Conservation (phyloP, 768 basidiomycete species). For the Gymnopilus dilepis region DNA sequence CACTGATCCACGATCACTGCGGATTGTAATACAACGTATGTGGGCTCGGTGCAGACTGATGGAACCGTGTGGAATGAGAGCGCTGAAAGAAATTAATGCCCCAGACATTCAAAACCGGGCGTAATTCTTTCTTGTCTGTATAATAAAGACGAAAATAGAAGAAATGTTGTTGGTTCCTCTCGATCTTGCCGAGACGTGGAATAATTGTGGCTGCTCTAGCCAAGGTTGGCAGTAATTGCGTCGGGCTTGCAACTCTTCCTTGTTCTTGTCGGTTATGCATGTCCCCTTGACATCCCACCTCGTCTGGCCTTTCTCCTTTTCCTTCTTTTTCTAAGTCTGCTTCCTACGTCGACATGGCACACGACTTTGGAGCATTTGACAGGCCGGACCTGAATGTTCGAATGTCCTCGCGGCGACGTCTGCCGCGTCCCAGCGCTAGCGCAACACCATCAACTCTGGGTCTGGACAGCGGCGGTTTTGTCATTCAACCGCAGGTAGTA, state of each 20-base stretch:
- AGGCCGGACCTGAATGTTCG: conserved; percentile 31
- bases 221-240: conserved; percentile 15
- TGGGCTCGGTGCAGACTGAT: conserved; percentile 3
- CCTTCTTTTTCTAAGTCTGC: conserved; percentile 3
- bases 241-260: conserved; percentile 9
- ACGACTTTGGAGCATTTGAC: conserved; percentile 25
- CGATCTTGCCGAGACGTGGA: conserved; percentile 23
- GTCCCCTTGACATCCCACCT: not conserved
- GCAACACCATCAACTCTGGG: conserved; percentile 21
- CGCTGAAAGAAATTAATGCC: not conserved
- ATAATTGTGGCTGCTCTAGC: conserved; percentile 17
- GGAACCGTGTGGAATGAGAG: conserved; percentile 1
- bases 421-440: conserved; percentile 26
- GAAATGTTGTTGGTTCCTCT: conserved; percentile 15
- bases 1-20: conserved; percentile 3
- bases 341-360: conserved; percentile 19
- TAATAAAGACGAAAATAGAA: conserved; percentile 13
- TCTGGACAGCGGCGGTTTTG: conserved; percentile 12
- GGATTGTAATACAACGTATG: conserved; percentile 6
- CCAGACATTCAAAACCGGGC: not conserved
- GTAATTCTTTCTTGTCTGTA: conserved; percentile 8
- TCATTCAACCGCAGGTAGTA: conserved; percentile 15
- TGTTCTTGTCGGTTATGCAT: conserved; percentile 12
- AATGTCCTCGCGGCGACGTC: conserved; percentile 28
- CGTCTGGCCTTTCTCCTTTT: not conserved